A percentile compares a stretch with the other conserved stretches of the same genome.
Evolutionary conservation across 2,329 filamentous ascomycete species (phyloP).

Genomic region (Talaromyces sp.): DNA sequence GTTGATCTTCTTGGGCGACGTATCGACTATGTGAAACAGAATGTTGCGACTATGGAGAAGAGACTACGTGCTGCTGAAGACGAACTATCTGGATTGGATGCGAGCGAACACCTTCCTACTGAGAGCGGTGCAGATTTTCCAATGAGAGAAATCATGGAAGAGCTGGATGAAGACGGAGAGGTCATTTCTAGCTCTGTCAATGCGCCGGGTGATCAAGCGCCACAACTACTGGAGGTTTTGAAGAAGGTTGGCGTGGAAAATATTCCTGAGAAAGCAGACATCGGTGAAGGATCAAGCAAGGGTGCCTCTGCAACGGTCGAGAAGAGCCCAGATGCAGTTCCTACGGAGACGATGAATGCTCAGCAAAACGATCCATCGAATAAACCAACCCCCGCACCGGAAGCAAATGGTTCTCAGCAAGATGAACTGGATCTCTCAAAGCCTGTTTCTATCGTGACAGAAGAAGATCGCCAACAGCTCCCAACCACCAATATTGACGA

Average conservation of each 20-base stretch:
- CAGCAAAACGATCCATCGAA: not conserved
- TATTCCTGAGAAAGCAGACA: constrained; percentile 31
- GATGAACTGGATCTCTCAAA: constrained; percentile 17
- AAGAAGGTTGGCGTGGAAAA: constrained; percentile 73
- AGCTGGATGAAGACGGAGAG: constrained; percentile 88
- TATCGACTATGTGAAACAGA: constrained; percentile 86
- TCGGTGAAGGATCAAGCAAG: constrained; percentile 18
- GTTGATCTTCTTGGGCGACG: constrained; percentile 70
- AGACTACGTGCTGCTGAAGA: constrained; percentile 68
- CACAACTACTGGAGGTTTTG: constrained; percentile 71
- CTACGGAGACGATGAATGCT: not conserved
- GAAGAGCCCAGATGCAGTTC: not conserved
- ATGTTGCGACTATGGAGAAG: constrained; percentile 73
- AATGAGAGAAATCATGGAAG: constrained; percentile 87
- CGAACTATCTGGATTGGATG: constrained; percentile 66
- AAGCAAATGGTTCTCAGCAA: constrained; percentile 9
- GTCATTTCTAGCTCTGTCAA: constrained; percentile 70
- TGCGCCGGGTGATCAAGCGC: constrained; percentile 67
- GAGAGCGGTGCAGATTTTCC: constrained; percentile 70
- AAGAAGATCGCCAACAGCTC: constrained; percentile 26
- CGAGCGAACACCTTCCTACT: constrained; percentile 60
- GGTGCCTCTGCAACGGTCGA: constrained; percentile 1
- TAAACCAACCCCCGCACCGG: not conserved
- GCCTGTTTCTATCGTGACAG: constrained; percentile 23
- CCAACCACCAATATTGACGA: constrained; percentile 74